These are phyloP conservation scores for Lycium barbarum DNA, from an alignment of 257 asterid genomes.

Conservation along the genomic window DNA sequence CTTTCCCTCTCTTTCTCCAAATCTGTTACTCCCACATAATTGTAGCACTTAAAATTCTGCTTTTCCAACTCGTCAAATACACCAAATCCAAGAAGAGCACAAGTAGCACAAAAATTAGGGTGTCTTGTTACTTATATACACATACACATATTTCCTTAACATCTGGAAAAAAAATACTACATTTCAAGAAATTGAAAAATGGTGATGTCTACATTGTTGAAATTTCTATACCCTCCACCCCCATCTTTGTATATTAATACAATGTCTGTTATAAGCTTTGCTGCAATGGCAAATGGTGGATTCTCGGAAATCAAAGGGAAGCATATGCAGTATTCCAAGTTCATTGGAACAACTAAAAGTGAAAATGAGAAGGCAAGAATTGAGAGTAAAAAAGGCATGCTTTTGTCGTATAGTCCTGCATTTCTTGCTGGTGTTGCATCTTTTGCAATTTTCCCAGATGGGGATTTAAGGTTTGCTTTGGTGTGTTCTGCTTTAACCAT, in stretches of 20 bases:
- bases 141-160: not conserved
- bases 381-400: constrained; percentile 68
- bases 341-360: constrained; percentile 43
- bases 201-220: constrained; percentile 33
- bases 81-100: not conserved
- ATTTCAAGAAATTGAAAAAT: constrained; percentile 9
- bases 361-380: constrained; percentile 42
- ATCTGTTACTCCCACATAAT: not conserved
- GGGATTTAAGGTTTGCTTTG: constrained; percentile 50
- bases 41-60: constrained; percentile 17
- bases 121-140: too few species aligned
- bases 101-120: not conserved
- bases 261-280: constrained; percentile 38
- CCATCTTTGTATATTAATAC: constrained; percentile 46
- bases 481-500: constrained; percentile 55
- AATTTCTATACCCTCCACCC: constrained; percentile 46
- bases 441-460: constrained; percentile 47
- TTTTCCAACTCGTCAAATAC: not conserved
- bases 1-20: not conserved
- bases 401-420: constrained; percentile 65
- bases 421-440: constrained; percentile 60
- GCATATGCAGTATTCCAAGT: constrained; percentile 75
- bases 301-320: constrained; percentile 61
- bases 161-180: not conserved
- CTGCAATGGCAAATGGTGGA: constrained; percentile 38